Evolutionary conservation across 441 rosid genomes (phyloP).

Genomic region (Breynia disticha): DNA sequence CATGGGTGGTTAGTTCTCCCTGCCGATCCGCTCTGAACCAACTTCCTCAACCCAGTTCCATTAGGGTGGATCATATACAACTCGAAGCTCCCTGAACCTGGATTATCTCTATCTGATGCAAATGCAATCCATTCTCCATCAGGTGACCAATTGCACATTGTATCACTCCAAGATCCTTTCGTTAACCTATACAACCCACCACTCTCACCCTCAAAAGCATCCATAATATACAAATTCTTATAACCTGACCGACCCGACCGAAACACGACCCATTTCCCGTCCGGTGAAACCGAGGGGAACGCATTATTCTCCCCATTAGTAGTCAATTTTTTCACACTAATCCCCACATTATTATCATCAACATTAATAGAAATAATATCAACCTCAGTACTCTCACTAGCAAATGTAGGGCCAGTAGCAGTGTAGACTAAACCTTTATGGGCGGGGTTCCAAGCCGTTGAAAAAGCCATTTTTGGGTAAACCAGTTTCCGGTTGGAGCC

Average conservation of each 20-base stretch:
- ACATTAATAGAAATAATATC: constrained; percentile 56
- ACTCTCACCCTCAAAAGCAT: constrained; percentile 49
- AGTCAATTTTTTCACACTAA: constrained; percentile 42
- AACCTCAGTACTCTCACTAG: constrained; percentile 52
- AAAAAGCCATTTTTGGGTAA: constrained; percentile 42
- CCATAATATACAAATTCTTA: constrained; percentile 77
- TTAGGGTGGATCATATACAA: constrained; percentile 66
- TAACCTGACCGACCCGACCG: constrained; percentile 73
- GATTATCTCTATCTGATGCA: constrained; percentile 61
- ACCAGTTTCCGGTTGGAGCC: constrained; percentile 55
- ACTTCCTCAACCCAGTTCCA: constrained; percentile 62
- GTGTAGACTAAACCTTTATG: constrained; percentile 51
- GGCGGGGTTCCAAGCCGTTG: constrained; percentile 72
- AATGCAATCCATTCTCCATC: constrained; percentile 68
- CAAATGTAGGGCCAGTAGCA: constrained; percentile 64
- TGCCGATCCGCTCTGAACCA: constrained; percentile 52
- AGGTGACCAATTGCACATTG: constrained; percentile 81
- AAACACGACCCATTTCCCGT: constrained; percentile 66
- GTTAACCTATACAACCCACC: constrained; percentile 49
- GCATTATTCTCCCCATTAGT: constrained; percentile 67
- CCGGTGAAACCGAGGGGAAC: constrained; percentile 72
- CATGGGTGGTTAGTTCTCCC: constrained; percentile 73
- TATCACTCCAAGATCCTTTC: constrained; percentile 71
- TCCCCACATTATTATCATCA: constrained; percentile 22
- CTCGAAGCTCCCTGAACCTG: constrained; percentile 67